Base-by-base conservation (phyloP, 2,329 filamentous ascomycete genomes). In the Microascus cirrosus region DNA sequence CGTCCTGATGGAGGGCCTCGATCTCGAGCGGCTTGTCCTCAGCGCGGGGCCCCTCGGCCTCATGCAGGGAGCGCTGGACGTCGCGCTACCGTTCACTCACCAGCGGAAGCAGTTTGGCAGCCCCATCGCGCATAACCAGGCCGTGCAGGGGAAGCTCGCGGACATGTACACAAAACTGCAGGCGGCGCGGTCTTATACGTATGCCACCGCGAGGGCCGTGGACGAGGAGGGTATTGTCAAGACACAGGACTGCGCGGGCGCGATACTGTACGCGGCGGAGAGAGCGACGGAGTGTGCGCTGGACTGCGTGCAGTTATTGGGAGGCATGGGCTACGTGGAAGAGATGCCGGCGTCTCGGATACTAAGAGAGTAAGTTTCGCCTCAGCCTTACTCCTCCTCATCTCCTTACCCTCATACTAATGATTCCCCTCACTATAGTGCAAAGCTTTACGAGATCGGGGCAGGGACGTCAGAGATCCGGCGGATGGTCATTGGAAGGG, bases 151-250 rank as follows among this genome's bases (percentile, higher is more conserved):
- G 59, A 93, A 92, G 69, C 79, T 97, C 53, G 91, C 94, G 58
- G 92, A 97, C 70, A 96, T 99, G 92, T 95, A 97, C 74, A 96
- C 91, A 54, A 95, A 95, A 72, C 82, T 94, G 60, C 86, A 89
- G 66, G 91, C 89, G 12, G 85, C 87, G 18, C 78, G 85, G n/a
- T 82, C 91, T 2, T 96, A 96, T 72, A 97, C 93, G 0, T 95
- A 95, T 68, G 75, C 80, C 42, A 92, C 92, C 0, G 94, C 94
- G 2, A 80, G 81, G 53, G 79, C 81, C 1, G 87, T 96, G 22
- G 93, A 96, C 65, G 89, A 93, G 69, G 75, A 82, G 13, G 86
- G 84, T 12, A 61, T 77, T 1, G 86, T 96, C 64, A 80, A 81
- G 59, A 96, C 92, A 0, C 88, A 96, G 70, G 93, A 99, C 73